Evolutionary conservation across 2,329 filamentous ascomycete genomes (phyloP), one percentile per base, ranked within the genome.

Genomic region (Setomelanomma holmii): DNA sequence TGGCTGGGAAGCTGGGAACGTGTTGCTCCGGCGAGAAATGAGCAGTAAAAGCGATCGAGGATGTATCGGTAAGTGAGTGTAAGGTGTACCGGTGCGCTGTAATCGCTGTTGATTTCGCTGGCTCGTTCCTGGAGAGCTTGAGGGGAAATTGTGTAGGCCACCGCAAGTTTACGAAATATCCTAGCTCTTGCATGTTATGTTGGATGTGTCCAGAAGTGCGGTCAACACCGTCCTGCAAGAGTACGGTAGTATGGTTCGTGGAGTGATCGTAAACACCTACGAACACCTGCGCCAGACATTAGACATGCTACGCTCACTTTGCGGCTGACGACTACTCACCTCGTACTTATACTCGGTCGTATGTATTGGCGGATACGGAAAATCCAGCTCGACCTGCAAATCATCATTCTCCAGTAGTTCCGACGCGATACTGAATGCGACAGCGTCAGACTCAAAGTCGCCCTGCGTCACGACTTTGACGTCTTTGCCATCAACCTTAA

Each of bases 311-410:
- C 1, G 1, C 5, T n/a, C 14, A 17, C 23, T 10, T 33, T 11
- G 8, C 12, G 6, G 14, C 16, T 56, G 40, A 34, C 10, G 7
- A 36, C 24, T 2, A 39, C 40, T 19, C 4, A 63, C 61, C 51
- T 68, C 65, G 16, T 68, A 68, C 43, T 68, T 67, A 41, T 66
- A 68, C 10, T 47, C 24, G 10, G 60, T 67, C 1, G 56, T 55
- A 23, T 67, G 68, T 17, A 65, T 64, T 11, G 76, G 78, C 12
- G 80, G 72, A 33, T 79, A 78, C 3, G 82, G 81, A 49, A 81
- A 84, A 43, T 83, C 80, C 49, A 84, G 75, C 56, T 82, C 82
- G 5, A 84, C 58, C 1, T 76, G 74, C 10, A 83, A 58, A 16
- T 64, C 61, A 0, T 73, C 75, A 1, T 57, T 56, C 3, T 53